Evolutionary conservation across 2,329 filamentous ascomycete species (phyloP).

Genomic region (Claviceps africana): DNA sequence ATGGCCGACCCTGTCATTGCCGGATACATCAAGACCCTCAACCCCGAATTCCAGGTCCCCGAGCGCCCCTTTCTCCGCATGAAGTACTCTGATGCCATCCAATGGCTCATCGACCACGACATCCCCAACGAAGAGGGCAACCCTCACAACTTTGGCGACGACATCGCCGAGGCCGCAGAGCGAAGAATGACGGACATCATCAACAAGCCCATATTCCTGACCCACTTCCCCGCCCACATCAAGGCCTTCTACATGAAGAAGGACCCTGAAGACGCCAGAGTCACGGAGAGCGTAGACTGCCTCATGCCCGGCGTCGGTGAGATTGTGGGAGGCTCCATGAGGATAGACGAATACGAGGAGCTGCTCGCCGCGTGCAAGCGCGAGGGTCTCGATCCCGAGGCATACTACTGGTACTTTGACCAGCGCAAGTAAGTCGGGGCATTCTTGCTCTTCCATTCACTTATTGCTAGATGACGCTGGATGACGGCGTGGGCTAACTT

Average conservation of each 20-base stretch:
- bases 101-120: constrained; percentile 81
- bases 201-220: constrained; percentile 88
- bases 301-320: constrained; percentile 89
- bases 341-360: constrained; percentile 84
- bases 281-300: constrained; percentile 84
- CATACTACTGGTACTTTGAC: constrained; percentile 98
- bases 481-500: neutral
- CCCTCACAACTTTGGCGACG: constrained; percentile 83
- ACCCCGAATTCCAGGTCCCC: constrained; percentile 77
- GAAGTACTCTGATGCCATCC: constrained; percentile 86
- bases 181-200: constrained; percentile 94
- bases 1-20: constrained; percentile 61
- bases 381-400: constrained; percentile 68
- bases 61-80: constrained; percentile 83
- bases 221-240: constrained; percentile 93
- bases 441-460: neutral
- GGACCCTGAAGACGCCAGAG: constrained; percentile 60
- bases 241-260: constrained; percentile 99
- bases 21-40: constrained; percentile 66
- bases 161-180: constrained; percentile 96
- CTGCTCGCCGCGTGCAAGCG: constrained; percentile 76
- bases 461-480: no score
- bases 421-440: constrained; percentile 53
- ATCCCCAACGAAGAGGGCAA: constrained; percentile 89
- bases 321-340: constrained; percentile 94